Conservation (phyloP, 352 stramenopile species). For the Phytophthora syringae region DNA sequence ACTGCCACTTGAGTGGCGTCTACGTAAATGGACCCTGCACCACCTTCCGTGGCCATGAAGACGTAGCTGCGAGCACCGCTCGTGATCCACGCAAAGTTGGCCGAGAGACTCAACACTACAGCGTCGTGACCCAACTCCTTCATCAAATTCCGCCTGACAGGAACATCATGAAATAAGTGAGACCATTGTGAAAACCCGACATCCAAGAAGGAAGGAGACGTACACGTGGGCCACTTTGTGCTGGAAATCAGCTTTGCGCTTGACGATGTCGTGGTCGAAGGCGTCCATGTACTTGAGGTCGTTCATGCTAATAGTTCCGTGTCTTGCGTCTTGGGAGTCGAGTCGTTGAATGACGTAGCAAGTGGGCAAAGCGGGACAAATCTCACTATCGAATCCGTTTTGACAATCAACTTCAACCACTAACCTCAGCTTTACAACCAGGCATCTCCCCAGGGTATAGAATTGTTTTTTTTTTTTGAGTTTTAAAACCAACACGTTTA, state of each 20-base stretch:
- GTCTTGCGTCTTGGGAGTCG: background rate
- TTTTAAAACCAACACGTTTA: too few species aligned
- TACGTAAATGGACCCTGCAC: slow-evolving; percentile 70
- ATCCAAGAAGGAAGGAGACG: slow-evolving; percentile 15
- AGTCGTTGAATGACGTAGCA: slow-evolving; percentile 26
- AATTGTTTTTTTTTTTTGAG: too few species aligned
- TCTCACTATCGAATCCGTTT: slow-evolving; percentile 14
- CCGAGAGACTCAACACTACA: slow-evolving; percentile 58
- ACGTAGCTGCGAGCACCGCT: slow-evolving; percentile 68
- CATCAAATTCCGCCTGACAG: slow-evolving; percentile 51
- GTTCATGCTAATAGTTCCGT: slow-evolving; percentile 46
- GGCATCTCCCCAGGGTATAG: too few species aligned
- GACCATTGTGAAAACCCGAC: background rate
- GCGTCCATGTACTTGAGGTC: slow-evolving; percentile 64
- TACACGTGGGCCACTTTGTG: slow-evolving; percentile 59
- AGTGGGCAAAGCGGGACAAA: slow-evolving; percentile 13
- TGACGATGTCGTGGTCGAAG: slow-evolving; percentile 50
- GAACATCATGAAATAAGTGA: slow-evolving; percentile 3
- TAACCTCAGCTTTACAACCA: slow-evolving; percentile 20
- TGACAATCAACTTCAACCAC: slow-evolving; percentile 37
- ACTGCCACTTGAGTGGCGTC: slow-evolving; percentile 55
- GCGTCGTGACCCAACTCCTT: slow-evolving; percentile 48
- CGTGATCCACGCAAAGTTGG: slow-evolving; percentile 79
- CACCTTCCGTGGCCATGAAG: slow-evolving; percentile 70
- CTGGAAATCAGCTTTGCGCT: slow-evolving; percentile 55